Evolutionary conservation across 257 asterid species (phyloP).

Genomic region (Jacaranda mimosifolia): DNA sequence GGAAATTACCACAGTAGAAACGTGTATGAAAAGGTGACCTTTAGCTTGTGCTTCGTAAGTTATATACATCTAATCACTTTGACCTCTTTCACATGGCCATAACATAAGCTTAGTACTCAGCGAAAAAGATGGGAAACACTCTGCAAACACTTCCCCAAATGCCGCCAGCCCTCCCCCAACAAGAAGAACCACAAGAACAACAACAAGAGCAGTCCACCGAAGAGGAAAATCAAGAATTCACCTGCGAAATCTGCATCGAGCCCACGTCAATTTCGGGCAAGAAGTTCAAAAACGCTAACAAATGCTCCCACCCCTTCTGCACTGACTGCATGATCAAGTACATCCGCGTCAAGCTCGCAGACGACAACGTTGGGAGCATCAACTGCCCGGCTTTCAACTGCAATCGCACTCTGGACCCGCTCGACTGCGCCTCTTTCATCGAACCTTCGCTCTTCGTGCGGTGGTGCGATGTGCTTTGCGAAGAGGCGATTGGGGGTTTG

Average conservation of each 20-base stretch:
- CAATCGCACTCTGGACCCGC: constrained; percentile 60
- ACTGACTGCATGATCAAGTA: constrained; percentile 68
- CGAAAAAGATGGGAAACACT: constrained; percentile 42
- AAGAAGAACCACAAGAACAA: background rate
- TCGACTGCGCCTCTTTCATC: constrained; percentile 49
- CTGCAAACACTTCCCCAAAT: constrained; percentile 36
- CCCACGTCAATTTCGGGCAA: constrained; percentile 37
- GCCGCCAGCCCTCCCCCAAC: constrained; percentile 16
- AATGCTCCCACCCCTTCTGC: constrained; percentile 72
- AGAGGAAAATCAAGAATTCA: constrained; percentile 37
- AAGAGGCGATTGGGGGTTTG: constrained; percentile 47
- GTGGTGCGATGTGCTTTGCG: constrained; percentile 80
- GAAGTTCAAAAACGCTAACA: constrained; percentile 33
- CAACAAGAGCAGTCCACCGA: background rate
- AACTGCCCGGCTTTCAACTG: constrained; percentile 70
- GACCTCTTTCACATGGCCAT: constrained; percentile 26
- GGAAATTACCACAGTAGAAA: constrained; percentile 1
- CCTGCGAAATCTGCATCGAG: constrained; percentile 77
- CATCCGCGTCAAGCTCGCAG: constrained; percentile 68
- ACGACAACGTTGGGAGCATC: constrained; percentile 54
- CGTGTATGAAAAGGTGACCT: constrained; percentile 23
- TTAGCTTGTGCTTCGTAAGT: constrained; percentile 16
- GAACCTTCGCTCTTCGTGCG: constrained; percentile 54
- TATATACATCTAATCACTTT: background rate
- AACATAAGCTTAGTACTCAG: background rate